Conservation (phyloP, 1,139 yeast species). For the Candida frijolesensis region DNA sequence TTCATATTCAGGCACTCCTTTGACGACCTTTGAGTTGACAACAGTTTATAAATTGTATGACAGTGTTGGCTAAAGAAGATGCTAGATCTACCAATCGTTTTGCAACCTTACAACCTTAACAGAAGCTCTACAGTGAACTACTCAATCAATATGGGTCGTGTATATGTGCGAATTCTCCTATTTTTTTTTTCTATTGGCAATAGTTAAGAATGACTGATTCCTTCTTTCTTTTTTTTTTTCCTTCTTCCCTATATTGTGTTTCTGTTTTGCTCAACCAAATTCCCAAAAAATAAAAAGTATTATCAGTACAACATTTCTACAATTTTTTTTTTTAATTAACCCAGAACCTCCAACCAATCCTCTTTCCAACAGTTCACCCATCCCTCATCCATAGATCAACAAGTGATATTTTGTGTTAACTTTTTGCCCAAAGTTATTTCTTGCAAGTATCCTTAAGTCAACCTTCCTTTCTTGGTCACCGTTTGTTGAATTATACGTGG, state of each 20-base stretch:
- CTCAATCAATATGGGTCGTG: neutral
- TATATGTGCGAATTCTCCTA: neutral
- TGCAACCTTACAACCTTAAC: too few species aligned
- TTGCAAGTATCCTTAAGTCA: constrained; percentile 1
- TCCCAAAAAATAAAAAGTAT: neutral
- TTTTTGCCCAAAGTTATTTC: neutral
- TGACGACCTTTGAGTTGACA: too few species aligned
- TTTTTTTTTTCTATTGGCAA: neutral
- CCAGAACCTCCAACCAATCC: neutral
- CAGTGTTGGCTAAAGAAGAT: too few species aligned
- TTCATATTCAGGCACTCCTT: too few species aligned
- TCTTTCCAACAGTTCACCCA: neutral
- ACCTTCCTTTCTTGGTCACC: neutral
- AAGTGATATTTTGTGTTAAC: constrained; percentile 3
- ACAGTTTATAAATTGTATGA: too few species aligned
- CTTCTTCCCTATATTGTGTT: neutral
- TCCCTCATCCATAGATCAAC: neutral
- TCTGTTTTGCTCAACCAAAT: neutral
- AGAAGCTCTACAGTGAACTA: neutral
- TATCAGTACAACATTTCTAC: neutral
- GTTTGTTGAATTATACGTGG: too few species aligned
- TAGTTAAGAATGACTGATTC: neutral
- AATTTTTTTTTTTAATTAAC: neutral
- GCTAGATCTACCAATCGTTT: too few species aligned
- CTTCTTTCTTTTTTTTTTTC: neutral